These are phyloP conservation scores for Lactifluus piperatus DNA, from an alignment of 768 basidiomycete species.

Conservation along the genomic window DNA sequence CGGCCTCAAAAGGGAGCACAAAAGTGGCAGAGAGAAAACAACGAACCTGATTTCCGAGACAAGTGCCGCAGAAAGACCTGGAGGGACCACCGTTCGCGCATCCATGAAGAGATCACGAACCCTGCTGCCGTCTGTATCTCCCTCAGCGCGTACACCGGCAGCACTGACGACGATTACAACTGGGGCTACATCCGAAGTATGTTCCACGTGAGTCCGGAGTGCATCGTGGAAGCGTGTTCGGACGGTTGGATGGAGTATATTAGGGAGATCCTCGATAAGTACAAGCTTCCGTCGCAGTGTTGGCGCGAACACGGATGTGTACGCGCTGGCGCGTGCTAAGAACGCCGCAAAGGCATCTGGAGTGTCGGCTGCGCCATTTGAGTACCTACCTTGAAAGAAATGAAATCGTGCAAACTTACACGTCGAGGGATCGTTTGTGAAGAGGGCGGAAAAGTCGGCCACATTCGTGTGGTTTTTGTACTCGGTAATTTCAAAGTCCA, in stretches of 20 bases:
- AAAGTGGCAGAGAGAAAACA: slow-evolving; percentile 23
- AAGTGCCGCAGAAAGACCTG: slow-evolving; percentile 57
- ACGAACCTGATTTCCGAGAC: slow-evolving; percentile 75
- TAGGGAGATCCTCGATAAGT: slow-evolving; percentile 86
- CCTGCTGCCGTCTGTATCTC: slow-evolving; percentile 39
- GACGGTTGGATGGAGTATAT: slow-evolving; percentile 67
- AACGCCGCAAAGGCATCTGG: slow-evolving; percentile 65
- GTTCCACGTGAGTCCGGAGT: slow-evolving; percentile 46
- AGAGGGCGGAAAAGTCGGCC: slow-evolving; percentile 48
- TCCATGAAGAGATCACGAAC: slow-evolving; percentile 49
- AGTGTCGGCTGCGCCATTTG: slow-evolving; percentile 5
- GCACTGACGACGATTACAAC: slow-evolving; percentile 81
- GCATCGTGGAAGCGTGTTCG: slow-evolving; percentile 66
- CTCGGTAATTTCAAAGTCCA: slow-evolving; percentile 76
- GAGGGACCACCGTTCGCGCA: slow-evolving; percentile 60
- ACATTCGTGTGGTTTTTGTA: slow-evolving; percentile 40
- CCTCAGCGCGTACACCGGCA: slow-evolving; percentile 67
- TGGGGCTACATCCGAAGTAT: slow-evolving; percentile 37
- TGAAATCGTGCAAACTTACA: background rate
- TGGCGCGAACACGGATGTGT: slow-evolving; percentile 41
- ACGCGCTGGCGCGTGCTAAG: slow-evolving; percentile 57
- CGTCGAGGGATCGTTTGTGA: slow-evolving; percentile 6
- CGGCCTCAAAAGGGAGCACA: background rate
- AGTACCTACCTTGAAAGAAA: background rate
- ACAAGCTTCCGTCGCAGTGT: slow-evolving; percentile 39